These are phyloP conservation scores for Paspalum vaginatum DNA, from an alignment of 176 grass and related monocot species.

Conservation along the genomic window DNA sequence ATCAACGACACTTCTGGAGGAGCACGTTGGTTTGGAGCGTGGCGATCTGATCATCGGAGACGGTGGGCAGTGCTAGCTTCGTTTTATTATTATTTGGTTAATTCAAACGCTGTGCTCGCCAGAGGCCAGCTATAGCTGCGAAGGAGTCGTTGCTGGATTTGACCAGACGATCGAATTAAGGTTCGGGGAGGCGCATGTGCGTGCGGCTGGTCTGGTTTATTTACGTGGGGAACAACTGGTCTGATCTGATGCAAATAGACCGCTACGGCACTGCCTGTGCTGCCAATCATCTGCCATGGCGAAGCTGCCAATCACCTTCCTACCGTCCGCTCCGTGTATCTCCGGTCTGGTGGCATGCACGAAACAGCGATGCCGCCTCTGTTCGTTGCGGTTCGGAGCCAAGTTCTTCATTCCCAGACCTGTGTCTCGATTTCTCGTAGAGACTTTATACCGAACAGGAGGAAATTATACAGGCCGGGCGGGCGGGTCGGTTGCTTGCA, in stretches of 20 bases:
- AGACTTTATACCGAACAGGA: too few species aligned
- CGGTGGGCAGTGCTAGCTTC: neutral
- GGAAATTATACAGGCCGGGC: too few species aligned
- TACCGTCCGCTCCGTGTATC: neutral
- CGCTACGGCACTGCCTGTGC: neutral
- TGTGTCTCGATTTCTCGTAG: too few species aligned
- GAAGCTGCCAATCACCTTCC: constrained; percentile 17
- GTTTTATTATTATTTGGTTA: neutral
- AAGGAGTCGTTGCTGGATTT: neutral
- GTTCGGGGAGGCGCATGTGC: constrained; percentile 38
- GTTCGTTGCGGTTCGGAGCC: too few species aligned
- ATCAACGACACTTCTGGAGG: too few species aligned
- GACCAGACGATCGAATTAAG: constrained; percentile 14
- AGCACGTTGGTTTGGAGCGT: neutral
- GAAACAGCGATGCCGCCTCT: too few species aligned
- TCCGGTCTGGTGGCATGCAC: too few species aligned
- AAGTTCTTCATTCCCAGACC: too few species aligned
- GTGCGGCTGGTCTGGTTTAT: neutral
- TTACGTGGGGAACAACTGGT: neutral
- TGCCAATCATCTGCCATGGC: neutral
- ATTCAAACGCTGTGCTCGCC: neutral
- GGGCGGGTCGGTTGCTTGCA: too few species aligned
- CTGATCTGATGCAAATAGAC: neutral
- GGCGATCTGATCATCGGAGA: neutral
- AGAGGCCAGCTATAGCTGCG: neutral